Percentiles rank a stretch among this genome's conserved stretches.
Evolutionary conservation across 768 basidiomycete genomes (phyloP).

Genomic region (Phlebiopsis flavidoalba): DNA sequence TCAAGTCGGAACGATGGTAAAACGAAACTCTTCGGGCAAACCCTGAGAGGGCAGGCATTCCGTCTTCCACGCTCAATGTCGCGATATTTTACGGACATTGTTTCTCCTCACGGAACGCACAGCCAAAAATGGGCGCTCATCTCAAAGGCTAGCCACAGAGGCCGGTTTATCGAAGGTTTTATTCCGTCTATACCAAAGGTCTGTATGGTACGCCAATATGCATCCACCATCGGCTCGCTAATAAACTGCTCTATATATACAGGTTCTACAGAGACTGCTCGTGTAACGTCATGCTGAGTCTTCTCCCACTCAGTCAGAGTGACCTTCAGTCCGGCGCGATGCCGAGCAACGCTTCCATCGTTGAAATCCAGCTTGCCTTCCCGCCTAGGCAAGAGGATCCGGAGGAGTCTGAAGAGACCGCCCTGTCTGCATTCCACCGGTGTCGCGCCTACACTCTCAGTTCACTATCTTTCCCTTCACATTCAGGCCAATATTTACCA

Average conservation of each 20-base stretch:
- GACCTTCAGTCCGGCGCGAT: slow-evolving; percentile 35
- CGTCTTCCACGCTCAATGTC: slow-evolving; percentile 22
- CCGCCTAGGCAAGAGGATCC: slow-evolving; percentile 16
- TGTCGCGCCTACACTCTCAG: slow-evolving; percentile 46
- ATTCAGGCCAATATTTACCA: slow-evolving; percentile 24
- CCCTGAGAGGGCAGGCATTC: background rate
- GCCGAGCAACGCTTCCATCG: slow-evolving; percentile 27
- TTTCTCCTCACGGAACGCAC: slow-evolving; percentile 40
- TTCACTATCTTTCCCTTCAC: slow-evolving; percentile 35
- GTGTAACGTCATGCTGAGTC: slow-evolving; percentile 38
- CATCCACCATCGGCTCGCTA: background rate
- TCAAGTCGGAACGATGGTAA: background rate
- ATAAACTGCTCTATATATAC: too few relatives aligned
- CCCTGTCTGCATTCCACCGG: slow-evolving; percentile 47
- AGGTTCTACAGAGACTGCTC: background rate
- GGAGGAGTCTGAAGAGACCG: slow-evolving; percentile 11
- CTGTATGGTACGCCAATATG: slow-evolving; percentile 6
- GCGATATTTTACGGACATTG: slow-evolving; percentile 67
- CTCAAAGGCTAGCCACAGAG: slow-evolving; percentile 34
- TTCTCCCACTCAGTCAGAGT: slow-evolving; percentile 40
- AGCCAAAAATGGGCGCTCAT: background rate
- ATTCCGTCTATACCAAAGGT: slow-evolving; percentile 32
- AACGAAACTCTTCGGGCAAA: background rate
- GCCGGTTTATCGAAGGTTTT: slow-evolving; percentile 48
- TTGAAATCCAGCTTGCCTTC: slow-evolving; percentile 30